Evolutionary conservation across 1,139 yeast genomes (phyloP).

Genomic region (Debaryomyces sp.): DNA sequence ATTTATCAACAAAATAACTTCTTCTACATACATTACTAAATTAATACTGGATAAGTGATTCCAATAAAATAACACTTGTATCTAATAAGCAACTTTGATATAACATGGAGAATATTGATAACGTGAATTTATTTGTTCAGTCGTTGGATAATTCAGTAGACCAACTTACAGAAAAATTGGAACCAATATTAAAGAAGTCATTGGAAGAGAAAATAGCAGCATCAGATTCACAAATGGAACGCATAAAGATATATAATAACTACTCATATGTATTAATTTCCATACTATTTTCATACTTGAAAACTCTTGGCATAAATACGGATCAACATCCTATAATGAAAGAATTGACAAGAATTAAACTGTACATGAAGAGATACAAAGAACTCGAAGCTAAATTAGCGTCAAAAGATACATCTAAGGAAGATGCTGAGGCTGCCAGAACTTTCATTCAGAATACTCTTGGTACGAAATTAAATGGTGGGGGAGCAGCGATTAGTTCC

Average conservation of each 20-base stretch:
- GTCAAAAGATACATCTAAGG: conserved; percentile 18
- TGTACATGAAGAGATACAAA: conserved; percentile 65
- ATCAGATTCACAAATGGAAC: conserved; percentile 37
- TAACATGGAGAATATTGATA: conserved; percentile 48
- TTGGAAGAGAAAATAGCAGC: conserved; percentile 36
- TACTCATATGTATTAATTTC: conserved; percentile 51
- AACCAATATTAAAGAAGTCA: conserved; percentile 37
- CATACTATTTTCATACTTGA: conserved; percentile 57
- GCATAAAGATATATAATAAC: conserved; percentile 38
- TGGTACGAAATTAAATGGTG: conserved; percentile 34
- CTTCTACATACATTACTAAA: background rate
- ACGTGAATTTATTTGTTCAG: conserved; percentile 26
- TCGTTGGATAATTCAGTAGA: conserved; percentile 34
- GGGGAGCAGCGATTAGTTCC: conserved; percentile 32
- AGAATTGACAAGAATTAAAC: conserved; percentile 71
- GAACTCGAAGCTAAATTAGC: conserved; percentile 30
- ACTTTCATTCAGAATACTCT: conserved; percentile 49
- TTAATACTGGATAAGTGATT: background rate
- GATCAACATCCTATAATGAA: conserved; percentile 63
- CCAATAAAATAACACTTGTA: background rate
- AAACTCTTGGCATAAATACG: conserved; percentile 61
- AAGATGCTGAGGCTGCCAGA: conserved; percentile 41
- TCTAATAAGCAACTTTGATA: background rate
- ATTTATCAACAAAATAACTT: background rate
- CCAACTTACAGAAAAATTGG: conserved; percentile 29